These are phyloP conservation scores for Gossypium schwendimanii DNA, from an alignment of 441 rosid genomes.

Conservation along the genomic window DNA sequence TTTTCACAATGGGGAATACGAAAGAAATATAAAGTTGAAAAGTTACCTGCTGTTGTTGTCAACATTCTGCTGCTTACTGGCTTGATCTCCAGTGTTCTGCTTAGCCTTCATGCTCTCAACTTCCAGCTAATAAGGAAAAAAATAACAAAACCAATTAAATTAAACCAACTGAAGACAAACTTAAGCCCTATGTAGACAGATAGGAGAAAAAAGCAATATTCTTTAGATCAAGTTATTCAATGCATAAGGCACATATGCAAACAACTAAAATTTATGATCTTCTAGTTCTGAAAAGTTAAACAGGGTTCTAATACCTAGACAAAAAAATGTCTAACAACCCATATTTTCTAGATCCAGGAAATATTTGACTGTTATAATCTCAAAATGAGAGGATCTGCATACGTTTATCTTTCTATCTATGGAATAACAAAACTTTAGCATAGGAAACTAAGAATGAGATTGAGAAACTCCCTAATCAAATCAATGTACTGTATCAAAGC, in stretches of 20 bases:
- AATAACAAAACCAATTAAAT: slow-evolving; percentile 6
- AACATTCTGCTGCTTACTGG: slow-evolving; percentile 20
- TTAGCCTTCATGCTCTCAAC: slow-evolving; percentile 50
- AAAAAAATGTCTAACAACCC: background rate
- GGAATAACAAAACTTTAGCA: background rate
- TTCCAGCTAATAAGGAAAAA: slow-evolving; percentile 45
- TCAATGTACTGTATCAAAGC: background rate
- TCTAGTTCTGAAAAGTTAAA: background rate
- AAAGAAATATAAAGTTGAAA: slow-evolving; percentile 1
- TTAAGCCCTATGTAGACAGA: background rate
- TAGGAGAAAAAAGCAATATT: background rate
- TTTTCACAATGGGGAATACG: background rate
- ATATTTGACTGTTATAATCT: background rate
- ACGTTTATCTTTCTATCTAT: background rate
- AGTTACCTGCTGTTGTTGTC: slow-evolving; percentile 42
- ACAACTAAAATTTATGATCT: background rate
- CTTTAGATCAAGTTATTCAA: background rate
- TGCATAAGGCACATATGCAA: background rate
- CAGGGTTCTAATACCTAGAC: background rate
- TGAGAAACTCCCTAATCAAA: background rate
- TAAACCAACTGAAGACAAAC: slow-evolving; percentile 9
- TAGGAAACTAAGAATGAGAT: background rate
- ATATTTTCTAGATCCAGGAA: background rate
- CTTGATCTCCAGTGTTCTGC: slow-evolving; percentile 34
- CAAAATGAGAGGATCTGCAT: background rate